phyloP scores from a whole-genome alignment of 2,329 filamentous ascomycete genomes.

The Talaromyces sp. region DNA sequence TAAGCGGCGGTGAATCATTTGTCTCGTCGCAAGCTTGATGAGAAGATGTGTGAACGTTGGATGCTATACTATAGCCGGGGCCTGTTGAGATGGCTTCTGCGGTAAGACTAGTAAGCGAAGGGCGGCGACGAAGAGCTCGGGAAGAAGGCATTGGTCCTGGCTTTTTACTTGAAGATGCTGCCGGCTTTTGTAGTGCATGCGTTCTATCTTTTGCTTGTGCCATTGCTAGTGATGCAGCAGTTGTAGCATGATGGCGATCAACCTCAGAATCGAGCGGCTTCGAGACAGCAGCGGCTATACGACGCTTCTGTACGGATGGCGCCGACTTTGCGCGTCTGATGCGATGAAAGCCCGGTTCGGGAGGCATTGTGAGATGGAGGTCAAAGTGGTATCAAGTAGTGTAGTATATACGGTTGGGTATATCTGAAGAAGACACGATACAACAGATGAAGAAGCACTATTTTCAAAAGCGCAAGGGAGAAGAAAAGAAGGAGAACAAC shows the following conservation, averaged over 20 bases:
- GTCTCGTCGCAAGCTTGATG: background rate
- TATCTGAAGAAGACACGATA: slow-evolving; percentile 15
- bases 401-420: slow-evolving; percentile 11
- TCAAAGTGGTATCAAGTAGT: slow-evolving; percentile 9
- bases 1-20: slow-evolving; percentile 21
- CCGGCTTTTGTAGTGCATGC: slow-evolving; percentile 19
- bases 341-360: slow-evolving; percentile 27
- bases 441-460: slow-evolving; percentile 9
- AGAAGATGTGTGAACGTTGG: background rate
- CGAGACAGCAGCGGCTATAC: slow-evolving; percentile 22
- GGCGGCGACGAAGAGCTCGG: slow-evolving; percentile 21
- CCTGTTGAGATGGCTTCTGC: slow-evolving; percentile 17
- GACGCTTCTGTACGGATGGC: slow-evolving; percentile 35
- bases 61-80: background rate
- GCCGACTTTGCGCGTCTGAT: slow-evolving; percentile 40
- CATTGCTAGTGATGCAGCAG: slow-evolving; percentile 46
- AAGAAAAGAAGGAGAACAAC: background rate
- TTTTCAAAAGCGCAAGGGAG: background rate
- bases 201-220: slow-evolving; percentile 32
- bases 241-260: slow-evolving; percentile 35
- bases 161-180: slow-evolving; percentile 20
- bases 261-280: slow-evolving; percentile 31
- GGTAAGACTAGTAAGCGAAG: slow-evolving; percentile 20
- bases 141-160: slow-evolving; percentile 26
- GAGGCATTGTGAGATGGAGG: slow-evolving; percentile 23